Evolutionary conservation across 2,329 filamentous ascomycete species (phyloP).

Genomic region (Pyricularia sp.): DNA sequence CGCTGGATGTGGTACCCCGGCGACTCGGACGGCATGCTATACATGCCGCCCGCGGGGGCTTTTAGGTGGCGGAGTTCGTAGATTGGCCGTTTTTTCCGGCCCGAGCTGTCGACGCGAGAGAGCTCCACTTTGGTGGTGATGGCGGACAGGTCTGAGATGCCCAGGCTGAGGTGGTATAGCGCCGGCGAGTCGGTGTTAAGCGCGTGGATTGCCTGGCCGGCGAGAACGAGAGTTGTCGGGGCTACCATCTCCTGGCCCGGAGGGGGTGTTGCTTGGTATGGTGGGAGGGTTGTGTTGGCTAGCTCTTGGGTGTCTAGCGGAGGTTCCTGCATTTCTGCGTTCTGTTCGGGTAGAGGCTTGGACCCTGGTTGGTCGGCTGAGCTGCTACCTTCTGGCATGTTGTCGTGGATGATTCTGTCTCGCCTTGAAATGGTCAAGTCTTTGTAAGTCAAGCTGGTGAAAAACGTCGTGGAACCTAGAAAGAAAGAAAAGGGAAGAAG

Average conservation of each 20-base stretch:
- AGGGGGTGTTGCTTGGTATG: background rate
- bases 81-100: background rate
- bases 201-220: background rate
- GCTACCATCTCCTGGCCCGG: background rate
- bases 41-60: background rate
- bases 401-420: background rate
- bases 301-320: background rate
- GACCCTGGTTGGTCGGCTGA: background rate
- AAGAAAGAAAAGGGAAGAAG: no score
- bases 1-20: background rate
- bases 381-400: background rate
- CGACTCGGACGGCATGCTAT: background rate
- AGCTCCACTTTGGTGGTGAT: background rate
- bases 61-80: background rate
- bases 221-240: background rate
- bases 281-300: background rate
- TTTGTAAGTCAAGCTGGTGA: no score
- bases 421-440: no score
- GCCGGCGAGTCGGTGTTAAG: background rate
- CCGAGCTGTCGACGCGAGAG: background rate
- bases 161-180: slow-evolving; percentile 1
- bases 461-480: no score
- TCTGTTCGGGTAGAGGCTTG: no score
- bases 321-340: no score
- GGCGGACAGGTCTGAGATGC: background rate